Base-by-base conservation (phyloP, 345 rosid species). In the Psidium friedrichsthalianum region DNA sequence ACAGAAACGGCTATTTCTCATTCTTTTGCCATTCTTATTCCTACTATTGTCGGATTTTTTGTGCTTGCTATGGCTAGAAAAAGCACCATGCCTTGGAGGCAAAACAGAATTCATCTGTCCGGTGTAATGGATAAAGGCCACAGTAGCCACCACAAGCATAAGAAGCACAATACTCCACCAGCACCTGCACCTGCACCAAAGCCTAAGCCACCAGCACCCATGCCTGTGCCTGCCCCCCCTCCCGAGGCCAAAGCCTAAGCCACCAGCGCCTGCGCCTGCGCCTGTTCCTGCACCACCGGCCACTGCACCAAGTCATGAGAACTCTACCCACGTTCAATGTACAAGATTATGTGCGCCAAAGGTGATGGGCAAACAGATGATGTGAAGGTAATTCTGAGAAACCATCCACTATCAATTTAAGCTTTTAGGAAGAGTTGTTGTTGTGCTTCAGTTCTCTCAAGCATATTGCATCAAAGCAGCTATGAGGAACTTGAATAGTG, bases 351-450 rank as follows among this genome's bases (percentile, higher is more conserved):
- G 97, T n/a, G 99, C 10, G 98, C 98, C 51, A 93, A 92, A 90
- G 98, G 98, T 80, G 96, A 94, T 82, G 98, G 99, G 32, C 86
- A 44, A 5, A 89, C 90, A 8, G 96, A 94, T 88, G 98, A 94
- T 88, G 92, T 94, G 49, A 89, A 96, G 95, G 99, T 95, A 83
- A 86, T 82, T 82, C n/a, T 56, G 10, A 80, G 52, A 59, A 32
- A 69, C 47, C 47, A 69, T 69, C 80, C 47, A 36, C 80, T 36
- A 18, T 69, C 80, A 24, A 36, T 32, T 18, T 69, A 69, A 69
- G 14, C 80, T 36, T 8, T 42, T 69, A 69, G 13, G 80, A 69
- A 69, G 25, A 69, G 25, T 36, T 36, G 80, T 44, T 44, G 20
- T 69, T 69, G 40, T 69, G 78, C 47, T 42, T 36, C 25, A 36